A percentile compares a stretch with the other conserved stretches of the same genome.
Conservation (phyloP, 257 asterid genomes). For the Penstemon eatonii region DNA sequence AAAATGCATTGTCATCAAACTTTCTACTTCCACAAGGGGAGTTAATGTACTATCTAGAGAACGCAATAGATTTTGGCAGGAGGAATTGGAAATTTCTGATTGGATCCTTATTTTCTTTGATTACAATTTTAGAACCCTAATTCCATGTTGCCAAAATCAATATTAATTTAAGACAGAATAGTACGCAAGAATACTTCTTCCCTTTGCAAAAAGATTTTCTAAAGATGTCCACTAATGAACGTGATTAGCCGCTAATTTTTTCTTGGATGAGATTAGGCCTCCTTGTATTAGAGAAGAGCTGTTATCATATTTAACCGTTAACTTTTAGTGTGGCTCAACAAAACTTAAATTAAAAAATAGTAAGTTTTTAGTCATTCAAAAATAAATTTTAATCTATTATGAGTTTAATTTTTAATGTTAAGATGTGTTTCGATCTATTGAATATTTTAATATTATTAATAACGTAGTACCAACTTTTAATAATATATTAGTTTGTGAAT, state of each 20-base stretch:
- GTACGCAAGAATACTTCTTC: conserved; percentile 3
- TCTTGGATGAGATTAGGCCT: no score
- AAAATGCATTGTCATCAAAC: conserved; percentile 24
- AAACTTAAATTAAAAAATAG: no score
- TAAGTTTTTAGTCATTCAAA: no score
- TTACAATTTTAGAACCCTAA: conserved; percentile 30
- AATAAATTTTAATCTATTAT: no score
- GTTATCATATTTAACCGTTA: no score
- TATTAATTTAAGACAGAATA: conserved; percentile 8
- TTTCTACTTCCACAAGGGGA: background rate
- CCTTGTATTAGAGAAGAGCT: conserved; percentile 12
- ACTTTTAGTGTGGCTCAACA: no score
- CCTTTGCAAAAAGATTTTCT: conserved; percentile 5
- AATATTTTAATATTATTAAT: no score
- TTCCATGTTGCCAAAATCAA: conserved; percentile 43
- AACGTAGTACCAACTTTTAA: no score
- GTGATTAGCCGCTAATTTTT: no score
- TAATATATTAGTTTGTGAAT: no score
- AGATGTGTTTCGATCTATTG: no score
- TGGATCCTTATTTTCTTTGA: background rate
- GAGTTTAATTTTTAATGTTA: no score
- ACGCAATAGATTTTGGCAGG: conserved; percentile 39
- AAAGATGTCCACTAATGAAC: background rate
- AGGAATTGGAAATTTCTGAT: conserved; percentile 21
- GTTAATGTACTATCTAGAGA: background rate